These are phyloP conservation scores for Urochloa ruziziensis DNA, from an alignment of 176 grass and related monocot species.

Conservation along the genomic window DNA sequence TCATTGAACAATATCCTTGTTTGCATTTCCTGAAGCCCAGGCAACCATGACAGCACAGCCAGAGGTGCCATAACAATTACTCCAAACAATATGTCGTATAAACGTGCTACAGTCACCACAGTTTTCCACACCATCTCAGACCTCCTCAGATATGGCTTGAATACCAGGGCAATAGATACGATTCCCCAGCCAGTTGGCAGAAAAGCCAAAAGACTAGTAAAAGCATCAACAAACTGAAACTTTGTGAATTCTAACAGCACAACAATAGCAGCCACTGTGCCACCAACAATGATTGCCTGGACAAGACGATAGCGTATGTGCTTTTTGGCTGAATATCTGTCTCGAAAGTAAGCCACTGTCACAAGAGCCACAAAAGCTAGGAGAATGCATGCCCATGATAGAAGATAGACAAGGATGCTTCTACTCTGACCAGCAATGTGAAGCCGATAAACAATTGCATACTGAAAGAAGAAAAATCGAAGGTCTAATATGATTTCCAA, in stretches of 20 bases:
- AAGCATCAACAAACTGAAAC: constrained; percentile 76
- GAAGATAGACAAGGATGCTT: constrained; percentile 87
- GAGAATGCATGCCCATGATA: constrained; percentile 80
- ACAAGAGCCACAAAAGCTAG: constrained; percentile 69
- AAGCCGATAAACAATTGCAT: constrained; percentile 84
- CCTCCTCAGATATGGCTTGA: constrained; percentile 70
- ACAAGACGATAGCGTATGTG: constrained; percentile 86
- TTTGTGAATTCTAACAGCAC: constrained; percentile 62
- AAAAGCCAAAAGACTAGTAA: constrained; percentile 84
- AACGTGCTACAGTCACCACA: constrained; percentile 66
- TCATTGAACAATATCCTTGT: constrained; percentile 97
- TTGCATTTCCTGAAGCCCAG: constrained; percentile 95
- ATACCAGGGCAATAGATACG: constrained; percentile 81
- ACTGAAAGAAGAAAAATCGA: constrained; percentile 95
- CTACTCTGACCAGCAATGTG: constrained; percentile 61
- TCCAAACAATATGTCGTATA: constrained; percentile 93
- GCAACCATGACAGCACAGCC: constrained; percentile 90
- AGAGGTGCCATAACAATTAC: constrained; percentile 83
- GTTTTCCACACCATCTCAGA: constrained; percentile 78
- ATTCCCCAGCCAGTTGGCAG: constrained; percentile 97
- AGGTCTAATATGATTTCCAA: constrained; percentile 88
- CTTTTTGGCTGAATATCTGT: constrained; percentile 83
- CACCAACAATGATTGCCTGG: constrained; percentile 61
- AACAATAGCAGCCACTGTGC: constrained; percentile 56
- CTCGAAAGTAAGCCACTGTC: constrained; percentile 68